phyloP scores from a whole-genome alignment of 768 basidiomycete genomes.

The Paxillus rubicundulus region DNA sequence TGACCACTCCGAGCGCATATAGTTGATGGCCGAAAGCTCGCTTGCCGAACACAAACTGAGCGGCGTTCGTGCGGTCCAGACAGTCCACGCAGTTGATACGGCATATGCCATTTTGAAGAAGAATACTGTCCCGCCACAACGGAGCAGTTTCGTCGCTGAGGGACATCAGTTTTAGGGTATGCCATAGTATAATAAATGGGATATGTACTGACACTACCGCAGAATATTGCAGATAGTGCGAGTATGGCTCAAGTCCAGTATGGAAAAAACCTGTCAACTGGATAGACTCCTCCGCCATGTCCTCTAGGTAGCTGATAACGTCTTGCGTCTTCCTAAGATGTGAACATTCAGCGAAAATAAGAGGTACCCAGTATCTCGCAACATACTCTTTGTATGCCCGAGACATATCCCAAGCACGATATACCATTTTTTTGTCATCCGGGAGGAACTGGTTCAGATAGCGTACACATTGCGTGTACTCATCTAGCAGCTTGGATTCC shows the following conservation, averaged over 20 bases:
- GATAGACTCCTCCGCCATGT: constrained; percentile 91
- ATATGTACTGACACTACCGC: constrained; percentile 34
- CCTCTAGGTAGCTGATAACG: constrained; percentile 92
- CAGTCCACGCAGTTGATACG: constrained; percentile 98
- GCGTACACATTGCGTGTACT: constrained; percentile 87
- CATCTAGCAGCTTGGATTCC: constrained; percentile 85
- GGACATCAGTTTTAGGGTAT: background rate
- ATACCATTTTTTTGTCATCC: constrained; percentile 78
- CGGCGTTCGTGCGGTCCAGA: constrained; percentile 93
- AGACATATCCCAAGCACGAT: constrained; percentile 96
- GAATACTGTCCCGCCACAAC: constrained; percentile 62
- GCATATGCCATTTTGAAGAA: constrained; percentile 88
- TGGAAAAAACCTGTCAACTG: constrained; percentile 94
- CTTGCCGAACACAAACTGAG: constrained; percentile 96
- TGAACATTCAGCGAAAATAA: background rate
- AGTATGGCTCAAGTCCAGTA: constrained; percentile 83
- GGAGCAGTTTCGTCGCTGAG: constrained; percentile 30
- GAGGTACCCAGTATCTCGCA: background rate
- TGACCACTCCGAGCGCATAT: constrained; percentile 88
- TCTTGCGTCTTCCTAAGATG: constrained; percentile 82
- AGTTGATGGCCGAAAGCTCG: constrained; percentile 93
- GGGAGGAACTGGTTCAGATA: constrained; percentile 97
- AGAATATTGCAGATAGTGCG: constrained; percentile 54
- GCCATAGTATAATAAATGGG: background rate
- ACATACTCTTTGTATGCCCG: constrained; percentile 90